These are phyloP conservation scores for Cordyceps farinosa DNA, from an alignment of 2,329 filamentous ascomycete species.

Conservation along the genomic window DNA sequence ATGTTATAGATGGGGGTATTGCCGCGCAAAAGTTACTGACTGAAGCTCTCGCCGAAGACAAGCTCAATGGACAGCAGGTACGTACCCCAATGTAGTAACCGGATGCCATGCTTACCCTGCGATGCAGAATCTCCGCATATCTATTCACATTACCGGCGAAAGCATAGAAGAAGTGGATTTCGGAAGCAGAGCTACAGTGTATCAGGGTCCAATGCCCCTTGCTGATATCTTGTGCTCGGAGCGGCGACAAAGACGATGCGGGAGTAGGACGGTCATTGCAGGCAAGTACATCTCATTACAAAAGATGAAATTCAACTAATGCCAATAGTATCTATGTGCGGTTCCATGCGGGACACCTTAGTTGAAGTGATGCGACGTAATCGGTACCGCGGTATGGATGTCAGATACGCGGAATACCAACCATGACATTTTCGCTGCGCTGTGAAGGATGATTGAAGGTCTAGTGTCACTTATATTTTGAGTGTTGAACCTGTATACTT, in stretches of 20 bases:
- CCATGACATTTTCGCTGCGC: too few relatives aligned
- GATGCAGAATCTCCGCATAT: not conserved
- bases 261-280: conserved; percentile 1
- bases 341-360: not conserved
- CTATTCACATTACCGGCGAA: not conserved
- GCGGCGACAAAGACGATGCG: not conserved
- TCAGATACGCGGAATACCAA: not conserved
- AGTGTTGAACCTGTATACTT: too few relatives aligned
- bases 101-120: not conserved
- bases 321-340: not conserved
- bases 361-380: not conserved
- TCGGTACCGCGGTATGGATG: not conserved
- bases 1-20: not conserved
- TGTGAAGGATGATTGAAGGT: too few relatives aligned
- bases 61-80: conserved; percentile 1
- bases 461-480: too few relatives aligned
- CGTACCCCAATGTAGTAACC: not conserved
- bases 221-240: not conserved
- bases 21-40: not conserved
- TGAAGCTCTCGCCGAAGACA: conserved; percentile 1
- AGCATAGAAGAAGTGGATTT: conserved; percentile 1
- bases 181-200: not conserved
- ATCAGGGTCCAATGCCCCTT: conserved; percentile 1
- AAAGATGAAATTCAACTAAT: not conserved
- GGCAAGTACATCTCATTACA: not conserved